A percentile compares a stretch with the other conserved stretches of the same genome.
These are phyloP conservation scores for Trichoderma sp. DNA, from an alignment of 2,329 filamentous ascomycete species.

Conservation along the genomic window DNA sequence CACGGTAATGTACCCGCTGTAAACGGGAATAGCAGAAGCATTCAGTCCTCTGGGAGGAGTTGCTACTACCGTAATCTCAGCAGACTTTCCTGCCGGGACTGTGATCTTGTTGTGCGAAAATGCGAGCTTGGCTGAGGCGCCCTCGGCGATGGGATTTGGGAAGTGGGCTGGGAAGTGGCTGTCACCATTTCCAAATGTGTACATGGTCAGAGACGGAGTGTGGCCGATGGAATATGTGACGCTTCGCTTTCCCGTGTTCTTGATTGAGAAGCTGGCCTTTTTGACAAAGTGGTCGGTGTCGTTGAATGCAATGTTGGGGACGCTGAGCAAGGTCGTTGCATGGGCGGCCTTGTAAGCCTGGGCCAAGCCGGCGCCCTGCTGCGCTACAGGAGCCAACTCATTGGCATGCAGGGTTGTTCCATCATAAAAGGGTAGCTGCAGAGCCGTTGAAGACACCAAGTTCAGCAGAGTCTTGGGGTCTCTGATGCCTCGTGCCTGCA, in stretches of 20 bases:
- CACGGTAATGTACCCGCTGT: slow-evolving; percentile 41
- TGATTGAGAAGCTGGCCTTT: slow-evolving; percentile 51
- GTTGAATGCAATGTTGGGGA: slow-evolving; percentile 59
- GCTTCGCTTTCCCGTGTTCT: slow-evolving; percentile 48
- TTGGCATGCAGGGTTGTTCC: slow-evolving; percentile 32
- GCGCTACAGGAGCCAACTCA: slow-evolving; percentile 52
- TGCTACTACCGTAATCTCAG: slow-evolving; percentile 44
- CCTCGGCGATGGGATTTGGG: slow-evolving; percentile 43
- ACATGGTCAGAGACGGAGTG: slow-evolving; percentile 50
- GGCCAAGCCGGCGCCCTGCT: slow-evolving; percentile 59
- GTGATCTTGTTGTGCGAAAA: slow-evolving; percentile 45
- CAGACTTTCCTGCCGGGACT: slow-evolving; percentile 40
- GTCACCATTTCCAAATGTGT: slow-evolving; percentile 39
- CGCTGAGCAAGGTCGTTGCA: slow-evolving; percentile 50
- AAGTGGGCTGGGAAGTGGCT: slow-evolving; percentile 40
- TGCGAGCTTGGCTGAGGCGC: slow-evolving; percentile 40
- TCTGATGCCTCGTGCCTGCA: slow-evolving; percentile 50
- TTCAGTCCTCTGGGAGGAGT: slow-evolving; percentile 37
- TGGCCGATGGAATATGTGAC: slow-evolving; percentile 53
- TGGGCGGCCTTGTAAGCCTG: slow-evolving; percentile 58
- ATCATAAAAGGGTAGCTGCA: slow-evolving; percentile 48
- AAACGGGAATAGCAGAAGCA: slow-evolving; percentile 37
- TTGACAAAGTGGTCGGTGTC: slow-evolving; percentile 56
- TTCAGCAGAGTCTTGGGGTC: slow-evolving; percentile 49
- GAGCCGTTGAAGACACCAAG: slow-evolving; percentile 48